Evolutionary conservation across 768 basidiomycete species (phyloP).

Genomic region (Tricholoma matsutake): DNA sequence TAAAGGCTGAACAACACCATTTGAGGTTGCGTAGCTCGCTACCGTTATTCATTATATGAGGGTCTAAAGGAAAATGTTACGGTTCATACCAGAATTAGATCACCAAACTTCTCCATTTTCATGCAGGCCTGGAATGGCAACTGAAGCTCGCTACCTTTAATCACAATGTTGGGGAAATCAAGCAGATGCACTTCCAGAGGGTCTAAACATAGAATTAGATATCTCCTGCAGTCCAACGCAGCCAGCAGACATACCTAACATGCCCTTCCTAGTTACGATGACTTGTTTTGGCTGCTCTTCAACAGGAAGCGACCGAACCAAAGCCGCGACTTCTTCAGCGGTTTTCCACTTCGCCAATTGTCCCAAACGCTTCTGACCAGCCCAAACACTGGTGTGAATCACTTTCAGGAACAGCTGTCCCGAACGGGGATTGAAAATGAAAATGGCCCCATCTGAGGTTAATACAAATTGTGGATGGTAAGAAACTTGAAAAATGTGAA

Average conservation of each 20-base stretch:
- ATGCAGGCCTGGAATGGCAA: constrained; percentile 99
- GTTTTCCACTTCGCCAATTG: constrained; percentile 99
- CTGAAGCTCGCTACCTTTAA: constrained; percentile 98
- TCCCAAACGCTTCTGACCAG: constrained; percentile 99
- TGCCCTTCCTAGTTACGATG: constrained; percentile 99
- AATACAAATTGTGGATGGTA: constrained; percentile 4
- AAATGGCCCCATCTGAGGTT: constrained; percentile 81
- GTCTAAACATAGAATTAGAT: constrained; percentile 40
- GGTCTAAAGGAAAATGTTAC: neutral
- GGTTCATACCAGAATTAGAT: constrained; percentile 74
- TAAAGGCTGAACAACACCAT: constrained; percentile 99
- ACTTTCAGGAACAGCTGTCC: constrained; percentile 98
- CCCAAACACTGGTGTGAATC: constrained; percentile 99
- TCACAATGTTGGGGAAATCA: constrained; percentile 99
- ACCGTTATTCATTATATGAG: constrained; percentile 5
- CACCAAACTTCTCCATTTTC: constrained; percentile 99
- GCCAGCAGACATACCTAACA: constrained; percentile 70
- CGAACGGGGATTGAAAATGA: constrained; percentile 99
- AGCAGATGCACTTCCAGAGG: constrained; percentile 97
- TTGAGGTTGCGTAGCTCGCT: constrained; percentile 96
- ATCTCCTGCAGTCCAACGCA: neutral
- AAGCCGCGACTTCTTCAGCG: constrained; percentile 98
- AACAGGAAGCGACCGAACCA: constrained; percentile 96
- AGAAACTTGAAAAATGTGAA: neutral
- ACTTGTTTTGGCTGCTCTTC: constrained; percentile 99